Percentiles rank a stretch among this genome's conserved stretches.
Evolutionary conservation across 2,329 filamentous ascomycete genomes (phyloP).

Genomic region (Verticillium longisporum): DNA sequence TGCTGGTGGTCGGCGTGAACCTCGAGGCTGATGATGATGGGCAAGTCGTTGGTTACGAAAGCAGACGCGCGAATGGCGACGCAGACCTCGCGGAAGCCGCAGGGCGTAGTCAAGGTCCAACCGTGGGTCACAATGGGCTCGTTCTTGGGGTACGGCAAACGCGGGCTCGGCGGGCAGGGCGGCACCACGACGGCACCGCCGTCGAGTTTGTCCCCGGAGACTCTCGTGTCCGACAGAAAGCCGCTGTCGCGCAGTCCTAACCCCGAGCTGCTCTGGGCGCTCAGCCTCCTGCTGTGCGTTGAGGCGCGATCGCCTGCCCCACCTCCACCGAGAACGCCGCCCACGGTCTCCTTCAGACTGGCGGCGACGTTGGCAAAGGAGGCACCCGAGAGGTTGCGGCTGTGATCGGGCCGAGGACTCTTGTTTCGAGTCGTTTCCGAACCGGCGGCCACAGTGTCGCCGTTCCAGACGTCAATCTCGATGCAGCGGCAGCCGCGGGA

Average conservation of each 20-base stretch:
- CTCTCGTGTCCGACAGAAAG: conserved; percentile 23
- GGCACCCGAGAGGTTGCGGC: conserved; percentile 32
- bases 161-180: conserved; percentile 17
- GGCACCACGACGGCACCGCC: background rate
- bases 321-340: conserved; percentile 15
- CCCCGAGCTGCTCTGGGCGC: conserved; percentile 24
- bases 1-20: conserved; percentile 78
- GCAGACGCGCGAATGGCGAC: conserved; percentile 70
- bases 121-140: conserved; percentile 80
- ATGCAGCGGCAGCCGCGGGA: conserved; percentile 78
- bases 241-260: conserved; percentile 11
- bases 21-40: conserved; percentile 87
- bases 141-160: conserved; percentile 27
- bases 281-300: conserved; percentile 31
- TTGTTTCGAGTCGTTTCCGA: conserved; percentile 28
- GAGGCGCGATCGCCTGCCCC: conserved; percentile 19
- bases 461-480: conserved; percentile 94
- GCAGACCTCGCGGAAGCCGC: conserved; percentile 83
- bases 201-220: conserved; percentile 21
- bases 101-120: conserved; percentile 78
- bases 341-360: conserved; percentile 27
- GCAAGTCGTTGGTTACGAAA: conserved; percentile 68
- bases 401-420: conserved; percentile 27
- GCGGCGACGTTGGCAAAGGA: conserved; percentile 38
- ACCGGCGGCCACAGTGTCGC: conserved; percentile 37